These are phyloP conservation scores for Rhynchosporium agropyri DNA, from an alignment of 2,329 filamentous ascomycete genomes.

Conservation along the genomic window DNA sequence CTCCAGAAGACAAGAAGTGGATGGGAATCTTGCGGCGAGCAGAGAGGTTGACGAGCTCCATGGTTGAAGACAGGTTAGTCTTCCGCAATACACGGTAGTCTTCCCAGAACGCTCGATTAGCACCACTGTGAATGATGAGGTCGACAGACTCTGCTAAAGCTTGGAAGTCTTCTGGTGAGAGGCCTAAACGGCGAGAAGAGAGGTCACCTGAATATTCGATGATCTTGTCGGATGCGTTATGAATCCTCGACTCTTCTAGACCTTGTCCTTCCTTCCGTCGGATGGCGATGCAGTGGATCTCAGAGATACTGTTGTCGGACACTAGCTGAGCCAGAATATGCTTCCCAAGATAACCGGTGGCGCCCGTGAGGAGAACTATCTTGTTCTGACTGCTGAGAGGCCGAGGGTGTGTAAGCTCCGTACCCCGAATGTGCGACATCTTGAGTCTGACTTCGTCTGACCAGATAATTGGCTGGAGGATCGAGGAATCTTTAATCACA, in stretches of 20 bases:
- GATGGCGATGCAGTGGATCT: conserved; percentile 50
- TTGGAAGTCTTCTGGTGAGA: conserved; percentile 40
- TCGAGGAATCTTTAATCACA: not conserved
- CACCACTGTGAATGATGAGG: conserved; percentile 57
- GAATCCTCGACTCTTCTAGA: not conserved
- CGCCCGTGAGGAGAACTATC: conserved; percentile 45
- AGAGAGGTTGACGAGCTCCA: conserved; percentile 42
- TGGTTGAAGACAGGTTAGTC: conserved; percentile 45
- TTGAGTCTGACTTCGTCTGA: not conserved
- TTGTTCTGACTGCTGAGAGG: not conserved
- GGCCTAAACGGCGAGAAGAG: conserved; percentile 43
- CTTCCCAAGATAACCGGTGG: conserved; percentile 47
- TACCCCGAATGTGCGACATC: not conserved
- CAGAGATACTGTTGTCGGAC: conserved; percentile 37
- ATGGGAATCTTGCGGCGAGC: conserved; percentile 40
- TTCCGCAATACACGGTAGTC: conserved; percentile 43
- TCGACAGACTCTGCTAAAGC: conserved; percentile 43
- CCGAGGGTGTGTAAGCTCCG: not conserved
- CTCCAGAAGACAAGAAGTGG: conserved; percentile 44
- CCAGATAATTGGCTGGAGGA: not conserved
- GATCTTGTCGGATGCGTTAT: conserved; percentile 32
- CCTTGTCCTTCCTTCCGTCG: conserved; percentile 29
- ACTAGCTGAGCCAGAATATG: conserved; percentile 46
- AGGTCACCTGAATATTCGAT: conserved; percentile 46
- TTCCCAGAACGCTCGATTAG: conserved; percentile 46